Percentiles rank a stretch among this genome's conserved stretches.
Evolutionary conservation across 139 green algal genomes (phyloP).

Genomic region (Spirogloea muscicola): DNA sequence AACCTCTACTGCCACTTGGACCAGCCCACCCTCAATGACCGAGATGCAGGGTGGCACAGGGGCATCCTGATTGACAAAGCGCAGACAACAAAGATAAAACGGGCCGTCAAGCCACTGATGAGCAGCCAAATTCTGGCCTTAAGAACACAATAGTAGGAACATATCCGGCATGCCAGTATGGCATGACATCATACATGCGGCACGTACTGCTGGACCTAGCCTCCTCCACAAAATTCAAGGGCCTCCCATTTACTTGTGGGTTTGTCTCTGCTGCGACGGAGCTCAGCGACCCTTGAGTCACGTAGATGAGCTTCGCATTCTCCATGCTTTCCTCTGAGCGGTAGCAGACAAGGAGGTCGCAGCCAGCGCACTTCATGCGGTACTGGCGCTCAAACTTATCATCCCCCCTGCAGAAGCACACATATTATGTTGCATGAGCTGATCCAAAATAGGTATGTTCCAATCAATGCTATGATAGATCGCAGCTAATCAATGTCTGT

Average conservation of each 20-base stretch:
- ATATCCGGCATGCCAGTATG: too few species aligned
- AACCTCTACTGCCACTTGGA: conserved; percentile 45
- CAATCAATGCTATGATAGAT: neutral
- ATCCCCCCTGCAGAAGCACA: conserved; percentile 31
- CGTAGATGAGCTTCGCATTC: conserved; percentile 22
- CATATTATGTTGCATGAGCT: neutral
- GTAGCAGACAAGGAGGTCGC: conserved; percentile 43
- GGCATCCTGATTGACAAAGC: conserved; percentile 27
- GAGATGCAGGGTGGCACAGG: conserved; percentile 40
- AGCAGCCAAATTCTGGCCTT: too few species aligned
- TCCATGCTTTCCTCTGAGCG: conserved; percentile 29
- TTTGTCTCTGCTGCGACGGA: conserved; percentile 31
- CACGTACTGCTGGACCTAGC: too few species aligned
- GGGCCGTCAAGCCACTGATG: too few species aligned
- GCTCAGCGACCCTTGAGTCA: conserved; percentile 10
- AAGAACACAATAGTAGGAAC: too few species aligned
- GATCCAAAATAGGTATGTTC: neutral
- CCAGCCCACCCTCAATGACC: conserved; percentile 22
- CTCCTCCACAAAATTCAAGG: too few species aligned
- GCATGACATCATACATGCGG: too few species aligned
- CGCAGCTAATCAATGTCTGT: neutral
- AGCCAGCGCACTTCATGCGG: conserved; percentile 36
- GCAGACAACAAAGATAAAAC: neutral
- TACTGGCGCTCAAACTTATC: conserved; percentile 38
- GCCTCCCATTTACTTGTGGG: conserved; percentile 18